A percentile compares a stretch with the other conserved stretches of the same genome.
Evolutionary conservation across 331 rosid species (phyloP).

Genomic region (Quercus lobata): DNA sequence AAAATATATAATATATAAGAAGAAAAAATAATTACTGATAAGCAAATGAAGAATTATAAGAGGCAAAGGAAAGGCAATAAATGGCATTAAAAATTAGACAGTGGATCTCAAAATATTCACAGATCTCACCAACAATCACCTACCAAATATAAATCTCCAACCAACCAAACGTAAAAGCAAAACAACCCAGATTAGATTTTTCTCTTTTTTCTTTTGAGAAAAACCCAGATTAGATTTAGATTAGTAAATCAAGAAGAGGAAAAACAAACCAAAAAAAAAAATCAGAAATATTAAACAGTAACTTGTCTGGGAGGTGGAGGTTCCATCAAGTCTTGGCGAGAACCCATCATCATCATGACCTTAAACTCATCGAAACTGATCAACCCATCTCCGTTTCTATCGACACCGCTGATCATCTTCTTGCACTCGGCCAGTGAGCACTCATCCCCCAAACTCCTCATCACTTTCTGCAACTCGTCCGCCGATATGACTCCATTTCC

Average conservation of each 20-base stretch:
- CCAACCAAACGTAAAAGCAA: not conserved
- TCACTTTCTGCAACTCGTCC: slow-evolving; percentile 69
- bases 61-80: not conserved
- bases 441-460: slow-evolving; percentile 71
- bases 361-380: slow-evolving; percentile 85
- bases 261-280: not conserved
- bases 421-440: slow-evolving; percentile 77
- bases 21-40: too few relatives aligned
- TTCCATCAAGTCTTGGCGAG: slow-evolving; percentile 35
- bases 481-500: slow-evolving; percentile 81
- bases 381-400: slow-evolving; percentile 79
- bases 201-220: too few relatives aligned
- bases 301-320: too few relatives aligned
- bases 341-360: slow-evolving; percentile 85
- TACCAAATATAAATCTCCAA: too few relatives aligned
- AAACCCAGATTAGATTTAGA: not conserved
- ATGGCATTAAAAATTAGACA: not conserved
- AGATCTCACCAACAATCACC: not conserved
- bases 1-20: too few relatives aligned
- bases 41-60: not conserved
- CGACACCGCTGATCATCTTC: slow-evolving; percentile 81
- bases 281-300: not conserved
- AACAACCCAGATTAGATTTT: not conserved
- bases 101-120: not conserved
- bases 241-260: too few relatives aligned